Conservation (phyloP, 78 protist species). For the Reticulomyxa filosa region DNA sequence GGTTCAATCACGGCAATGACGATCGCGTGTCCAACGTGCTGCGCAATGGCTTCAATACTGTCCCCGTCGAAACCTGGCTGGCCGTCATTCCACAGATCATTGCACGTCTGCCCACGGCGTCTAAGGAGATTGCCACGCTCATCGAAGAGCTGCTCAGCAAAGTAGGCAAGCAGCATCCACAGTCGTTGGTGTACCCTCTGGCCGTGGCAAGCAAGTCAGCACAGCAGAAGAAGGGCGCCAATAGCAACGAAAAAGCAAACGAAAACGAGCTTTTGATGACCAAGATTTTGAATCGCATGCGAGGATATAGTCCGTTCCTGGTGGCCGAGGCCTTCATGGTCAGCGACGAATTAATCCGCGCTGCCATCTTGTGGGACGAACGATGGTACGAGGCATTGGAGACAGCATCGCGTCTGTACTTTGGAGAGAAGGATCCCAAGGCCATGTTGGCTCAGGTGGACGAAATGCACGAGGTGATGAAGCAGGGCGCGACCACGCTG, state of each 20-base stretch:
- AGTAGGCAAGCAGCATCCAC: constrained; percentile 84
- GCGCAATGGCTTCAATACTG: constrained; percentile 36
- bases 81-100: constrained; percentile 64
- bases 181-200: constrained; percentile 90
- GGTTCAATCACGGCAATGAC: constrained; percentile 58
- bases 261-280: neutral
- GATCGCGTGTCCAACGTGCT: constrained; percentile 25
- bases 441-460: constrained; percentile 60
- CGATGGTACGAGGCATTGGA: constrained; percentile 92
- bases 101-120: constrained; percentile 71
- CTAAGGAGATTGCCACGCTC: constrained; percentile 23
- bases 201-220: constrained; percentile 51
- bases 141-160: constrained; percentile 42
- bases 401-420: constrained; percentile 59
- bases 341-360: constrained; percentile 74
- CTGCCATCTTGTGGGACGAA: constrained; percentile 90
- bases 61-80: constrained; percentile 88
- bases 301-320: neutral
- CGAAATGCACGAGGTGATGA: constrained; percentile 70
- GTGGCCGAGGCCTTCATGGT: constrained; percentile 65
- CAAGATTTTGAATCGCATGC: neutral
- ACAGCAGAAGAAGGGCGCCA: constrained; percentile 21
- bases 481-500: constrained; percentile 53
- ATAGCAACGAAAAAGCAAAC: neutral
- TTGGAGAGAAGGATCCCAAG: constrained; percentile 54